Base-by-base conservation (phyloP, 306 rosid species). In the Begonia masoniana region DNA sequence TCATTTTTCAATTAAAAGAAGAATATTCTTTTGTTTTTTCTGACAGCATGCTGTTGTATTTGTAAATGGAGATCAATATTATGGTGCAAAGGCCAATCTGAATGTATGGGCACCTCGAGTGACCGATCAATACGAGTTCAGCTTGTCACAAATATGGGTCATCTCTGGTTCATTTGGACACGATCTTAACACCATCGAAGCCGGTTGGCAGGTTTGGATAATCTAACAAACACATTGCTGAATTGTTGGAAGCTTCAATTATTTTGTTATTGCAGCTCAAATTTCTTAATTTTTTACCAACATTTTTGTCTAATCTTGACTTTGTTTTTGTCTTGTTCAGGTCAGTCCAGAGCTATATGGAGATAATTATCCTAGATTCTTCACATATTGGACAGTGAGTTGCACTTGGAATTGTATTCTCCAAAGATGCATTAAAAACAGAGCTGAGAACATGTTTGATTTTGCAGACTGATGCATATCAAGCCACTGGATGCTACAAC, bases 21-120 rank as follows among this genome's bases (percentile, higher is more conserved):
- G 24, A 21, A 21, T 21, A 2, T 21, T 31, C 39, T 39, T 47
- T n/a, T n/a, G n/a, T n/a, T n/a, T 26, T 13, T 47, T 47, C 7
- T 36, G 4, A 41, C 88, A 86, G 99, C 99, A 92, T 77, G 99
- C 99, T 46, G 99, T 92, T 54, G 95, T 95, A 62, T 92, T 79
- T 86, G 96, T 92, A 50, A 83, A 70, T 70, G 96, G 99, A 58
- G 82, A 83, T 10, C 86, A 79, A 69, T 82, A 79, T 35, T 82
- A 69, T 54, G 92, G 92, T 66, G 92, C 92, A 61, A 82, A 79
- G 71, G 83, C 92, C 51, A 71, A 67, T 51, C 12, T 82, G 51
- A 82, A 82, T 55, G 85, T 82, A 54, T 82, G 92, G 86, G 54
- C 92, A n/a, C 92, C 92, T 0, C 54, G 41, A 0, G 92, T 82